Evolutionary conservation across 495 filamentous ascomycete species (phyloP), one percentile per base, ranked within the genome.

Genomic region (Acidomyces sp.): DNA sequence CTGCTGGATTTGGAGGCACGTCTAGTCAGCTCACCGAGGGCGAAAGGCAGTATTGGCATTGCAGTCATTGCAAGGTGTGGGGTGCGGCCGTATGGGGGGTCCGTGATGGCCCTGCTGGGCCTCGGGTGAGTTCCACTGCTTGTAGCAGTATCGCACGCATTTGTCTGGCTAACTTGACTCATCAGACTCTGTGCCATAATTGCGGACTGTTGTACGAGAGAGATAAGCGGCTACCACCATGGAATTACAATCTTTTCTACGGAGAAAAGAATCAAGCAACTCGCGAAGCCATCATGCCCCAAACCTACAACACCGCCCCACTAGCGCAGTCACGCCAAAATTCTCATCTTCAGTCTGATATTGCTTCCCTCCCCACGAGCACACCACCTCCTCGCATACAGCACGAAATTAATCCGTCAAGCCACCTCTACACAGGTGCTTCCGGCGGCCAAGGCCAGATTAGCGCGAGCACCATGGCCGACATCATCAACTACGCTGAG

Each of bases 1-100:
- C 40, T 75, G 71, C 74, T 71, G 61, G 32, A 60, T 50, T 44
- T 15, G 46, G 36, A 15, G 45, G 22, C 41, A 76, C 48, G 2
- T 52, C 48, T 18, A 39, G 38, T 3, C 43, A 46, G 38, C 30
- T 52, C 9, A 47, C 48, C 10, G 48, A 52, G 21, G 48, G 73
- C 61, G 90, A 99, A 65, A 70, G 88, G 43, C 64, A 71, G 44
- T 78, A 68, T 37, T 99, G 90, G 90, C 72, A 85, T 30, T 99
- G 90, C 65, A 61, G 63, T n/a, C 88, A 94, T 59, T 99, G 90
- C 58, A 68, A 65, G 48, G 76, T 95, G 5, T 84, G 83, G 73
- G 90, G 92, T 22, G 78, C 78, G 23, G 78, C 83, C 4, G 82
- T 93, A 19, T 99, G 90, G 92, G 85, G 80, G 39, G 88, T 95